These are phyloP conservation scores for Fusarium paranaense DNA, from an alignment of 2,329 filamentous ascomycete genomes.

Conservation along the genomic window DNA sequence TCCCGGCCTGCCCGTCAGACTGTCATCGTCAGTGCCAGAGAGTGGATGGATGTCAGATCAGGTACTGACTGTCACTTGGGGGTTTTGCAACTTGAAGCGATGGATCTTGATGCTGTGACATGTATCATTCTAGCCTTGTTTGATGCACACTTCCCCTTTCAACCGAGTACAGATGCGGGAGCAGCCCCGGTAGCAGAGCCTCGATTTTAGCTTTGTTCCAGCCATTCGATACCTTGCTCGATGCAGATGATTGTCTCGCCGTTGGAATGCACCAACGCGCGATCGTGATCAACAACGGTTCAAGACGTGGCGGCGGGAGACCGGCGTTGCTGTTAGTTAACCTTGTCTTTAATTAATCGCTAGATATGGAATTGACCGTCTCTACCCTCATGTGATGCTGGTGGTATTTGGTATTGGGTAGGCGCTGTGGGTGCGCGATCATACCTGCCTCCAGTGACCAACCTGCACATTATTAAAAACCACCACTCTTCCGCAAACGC, in stretches of 20 bases:
- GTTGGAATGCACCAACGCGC: slow-evolving; percentile 13
- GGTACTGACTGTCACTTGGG: neutral
- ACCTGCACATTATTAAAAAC: neutral
- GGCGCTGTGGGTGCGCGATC: neutral
- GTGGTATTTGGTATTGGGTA: neutral
- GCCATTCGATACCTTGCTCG: neutral
- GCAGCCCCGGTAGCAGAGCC: slow-evolving; percentile 28
- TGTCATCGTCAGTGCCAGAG: neutral
- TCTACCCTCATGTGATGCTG: neutral
- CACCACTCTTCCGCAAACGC: neutral
- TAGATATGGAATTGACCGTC: neutral
- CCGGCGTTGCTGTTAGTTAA: neutral
- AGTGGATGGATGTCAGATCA: neutral
- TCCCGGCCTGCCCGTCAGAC: neutral
- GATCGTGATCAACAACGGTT: neutral
- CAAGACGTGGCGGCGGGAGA: neutral
- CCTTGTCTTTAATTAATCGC: neutral
- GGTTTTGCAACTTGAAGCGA: neutral
- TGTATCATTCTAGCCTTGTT: slow-evolving; percentile 1
- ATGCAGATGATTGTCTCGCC: slow-evolving; percentile 11
- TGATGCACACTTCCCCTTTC: neutral
- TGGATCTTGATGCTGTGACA: neutral
- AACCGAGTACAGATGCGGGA: neutral
- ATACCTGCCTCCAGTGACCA: neutral
- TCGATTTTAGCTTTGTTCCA: slow-evolving; percentile 10